Evolutionary conservation across 2,329 filamentous ascomycete species (phyloP).

Genomic region (Colletotrichum spinosum): DNA sequence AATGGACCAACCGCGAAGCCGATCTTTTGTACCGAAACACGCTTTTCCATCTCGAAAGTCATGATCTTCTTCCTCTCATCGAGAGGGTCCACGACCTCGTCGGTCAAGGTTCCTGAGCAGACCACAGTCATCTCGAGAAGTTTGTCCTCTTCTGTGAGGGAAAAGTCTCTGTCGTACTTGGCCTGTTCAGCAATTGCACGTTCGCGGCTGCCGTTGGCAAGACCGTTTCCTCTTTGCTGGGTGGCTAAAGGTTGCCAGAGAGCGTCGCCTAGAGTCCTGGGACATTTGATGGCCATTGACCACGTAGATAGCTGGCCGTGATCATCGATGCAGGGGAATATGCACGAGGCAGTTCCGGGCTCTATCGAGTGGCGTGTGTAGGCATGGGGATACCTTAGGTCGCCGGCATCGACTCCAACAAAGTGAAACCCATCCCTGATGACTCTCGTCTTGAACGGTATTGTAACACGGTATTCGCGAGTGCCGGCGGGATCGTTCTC

Average conservation of each 20-base stretch:
- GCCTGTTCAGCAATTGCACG: constrained; percentile 52
- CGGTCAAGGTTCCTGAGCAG: constrained; percentile 88
- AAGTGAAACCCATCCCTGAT: constrained; percentile 92
- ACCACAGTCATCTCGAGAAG: constrained; percentile 89
- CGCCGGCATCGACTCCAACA: constrained; percentile 83
- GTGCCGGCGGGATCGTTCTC: constrained; percentile 57
- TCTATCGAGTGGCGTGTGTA: constrained; percentile 87
- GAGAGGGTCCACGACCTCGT: constrained; percentile 81
- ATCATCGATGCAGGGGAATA: constrained; percentile 96
- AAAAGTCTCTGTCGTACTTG: constrained; percentile 53
- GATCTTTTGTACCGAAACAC: constrained; percentile 87
- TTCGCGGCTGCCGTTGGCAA: constrained; percentile 45
- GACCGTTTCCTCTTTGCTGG: constrained; percentile 48
- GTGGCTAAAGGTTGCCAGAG: constrained; percentile 61
- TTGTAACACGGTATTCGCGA: constrained; percentile 67
- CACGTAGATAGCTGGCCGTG: constrained; percentile 84
- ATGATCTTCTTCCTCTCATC: constrained; percentile 89
- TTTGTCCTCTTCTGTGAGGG: constrained; percentile 81
- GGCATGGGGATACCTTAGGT: constrained; percentile 87
- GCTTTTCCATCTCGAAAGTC: constrained; percentile 81
- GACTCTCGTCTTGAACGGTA: constrained; percentile 82
- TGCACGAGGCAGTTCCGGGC: constrained; percentile 82
- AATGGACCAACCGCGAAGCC: constrained; percentile 96
- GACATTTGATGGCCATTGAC: constrained; percentile 88
- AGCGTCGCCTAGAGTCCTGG: constrained; percentile 86